Base-by-base conservation (phyloP, 2,329 filamentous ascomycete species). In the Fusarium compactum region DNA sequence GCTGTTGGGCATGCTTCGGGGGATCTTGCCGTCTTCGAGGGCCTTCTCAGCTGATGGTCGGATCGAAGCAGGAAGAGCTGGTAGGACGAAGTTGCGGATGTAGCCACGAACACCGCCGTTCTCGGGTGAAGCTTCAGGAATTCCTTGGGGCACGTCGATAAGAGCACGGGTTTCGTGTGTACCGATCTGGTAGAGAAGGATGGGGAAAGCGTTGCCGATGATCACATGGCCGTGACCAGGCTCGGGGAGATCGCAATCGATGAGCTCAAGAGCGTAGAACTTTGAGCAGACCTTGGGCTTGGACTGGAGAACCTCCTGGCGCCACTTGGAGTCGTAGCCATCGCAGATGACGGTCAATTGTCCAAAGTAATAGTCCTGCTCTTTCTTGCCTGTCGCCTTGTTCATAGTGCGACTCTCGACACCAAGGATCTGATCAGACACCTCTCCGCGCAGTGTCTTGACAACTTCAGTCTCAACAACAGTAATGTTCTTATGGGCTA, bases 141-240 rank as follows among this genome's bases (percentile, higher is more conserved):
- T 85, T 76, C 91, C 89, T 30, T 91, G 88, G 7, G 95, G 95
- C 15, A 98, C 90, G 79, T 98, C 95, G 75, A 98, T 89, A 24
- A 99, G 87, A 15, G 92, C 92, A 70, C 96, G 90, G 2, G 96
- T 99, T 83, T 98, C 96, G 82, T 92, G 95, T 7, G 93, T 92
- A 77, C 96, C 95, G 78, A 99, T 99, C 82, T 98, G 96, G 84
- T 99, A 99, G 62, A 99, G 88, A 25, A 99, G 89, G 34, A 97
- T 89, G 1, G 96, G 95, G 66, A 80, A 85, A 47, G 89, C 87
- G 69, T 93, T 88, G 74, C 91, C 91, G 67, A 99, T 92, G 58
- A 98, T 85, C 70, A 99, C 95, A 80, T 97, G 94, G 22, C 95
- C 96, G 78, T 93, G 93, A 67, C 90, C 84, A 3, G 90, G 88